Evolutionary conservation across 1,284 basidiomycete species (phyloP), one percentile per base, ranked within the genome.

Genomic region (Volvariella volvacea): DNA sequence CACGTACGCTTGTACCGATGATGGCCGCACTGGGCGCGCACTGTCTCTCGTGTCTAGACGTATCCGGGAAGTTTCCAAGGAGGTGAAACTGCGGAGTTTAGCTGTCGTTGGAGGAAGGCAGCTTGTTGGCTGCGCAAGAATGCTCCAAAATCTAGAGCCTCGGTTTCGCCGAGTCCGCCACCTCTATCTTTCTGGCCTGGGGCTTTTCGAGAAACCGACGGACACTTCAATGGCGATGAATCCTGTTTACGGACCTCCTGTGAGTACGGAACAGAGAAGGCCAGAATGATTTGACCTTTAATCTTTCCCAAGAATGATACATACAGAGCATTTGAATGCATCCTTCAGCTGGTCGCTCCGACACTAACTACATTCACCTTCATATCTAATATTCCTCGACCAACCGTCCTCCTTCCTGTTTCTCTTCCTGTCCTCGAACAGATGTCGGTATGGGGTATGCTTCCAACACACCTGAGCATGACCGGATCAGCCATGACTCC

Each of bases 21-120:
- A 58, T 44, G 61, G 63, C 15, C 43, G 44, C 7, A 63, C 61
- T 1, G 63, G 59, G 7, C 50, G 58, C n/a, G 49, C 60, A 3
- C 48, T 63, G 14, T 61, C 62, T 21, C 47, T 53, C 3, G 59
- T 61, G 9, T 65, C 61, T 20, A 51, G 53, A n/a, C 49, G 45
- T 28, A 48, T 63, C 36, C 44, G 53, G 25, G 44, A 55, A 8
- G 37, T 54, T 2, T 62, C 62, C 12, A 48, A 44, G 30, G 52
- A 51, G 17, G 44, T 54, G 30, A 58, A 56, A 43, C 54, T 56
- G 30, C 59, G 61, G 31, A 58, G 55, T 3, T 17, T 65, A 16
- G 53, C 55, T 12, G 33, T 60, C n/a, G 33, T 48, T 9, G 56
- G 61, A 15, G 43, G 50, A 15, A 31, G 36, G 10, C 50, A 57